Evolutionary conservation across 306 rosid genomes (phyloP).

Genomic region (Carpinus viminea): DNA sequence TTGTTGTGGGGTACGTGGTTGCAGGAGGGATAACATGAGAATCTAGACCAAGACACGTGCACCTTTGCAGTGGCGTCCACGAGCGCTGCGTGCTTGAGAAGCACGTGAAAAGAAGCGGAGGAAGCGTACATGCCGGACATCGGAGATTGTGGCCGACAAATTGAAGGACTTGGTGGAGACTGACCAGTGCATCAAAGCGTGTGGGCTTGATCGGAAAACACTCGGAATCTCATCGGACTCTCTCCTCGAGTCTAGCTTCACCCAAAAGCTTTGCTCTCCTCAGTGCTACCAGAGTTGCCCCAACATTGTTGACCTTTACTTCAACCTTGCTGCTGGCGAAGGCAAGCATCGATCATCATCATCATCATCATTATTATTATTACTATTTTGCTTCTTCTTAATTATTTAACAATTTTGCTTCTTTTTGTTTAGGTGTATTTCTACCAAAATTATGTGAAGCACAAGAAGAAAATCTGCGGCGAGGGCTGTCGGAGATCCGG

Average conservation of each 20-base stretch:
- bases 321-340: constrained; percentile 91
- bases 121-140: constrained; percentile 70
- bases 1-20: background rate
- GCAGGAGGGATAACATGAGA: constrained; percentile 60
- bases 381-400: background rate
- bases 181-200: constrained; percentile 60
- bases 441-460: constrained; percentile 83
- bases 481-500: constrained; percentile 68
- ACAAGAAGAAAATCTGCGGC: constrained; percentile 42
- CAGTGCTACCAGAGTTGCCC: constrained; percentile 64
- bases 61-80: constrained; percentile 68
- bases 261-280: constrained; percentile 66
- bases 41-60: constrained; percentile 50
- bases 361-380: no score
- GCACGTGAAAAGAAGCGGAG: constrained; percentile 51
- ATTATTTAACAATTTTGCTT: background rate
- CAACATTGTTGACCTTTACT: constrained; percentile 72
- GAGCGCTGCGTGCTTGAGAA: constrained; percentile 86
- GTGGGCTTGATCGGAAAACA: constrained; percentile 65
- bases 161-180: constrained; percentile 61
- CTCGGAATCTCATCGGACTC: constrained; percentile 78
- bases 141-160: constrained; percentile 71
- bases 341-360: constrained; percentile 32
- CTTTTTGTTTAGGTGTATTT: constrained; percentile 57
- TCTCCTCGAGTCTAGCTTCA: constrained; percentile 64